Evolutionary conservation across 139 green algal species (phyloP), one percentile per base, ranked within the genome.

Genomic region (Chlorella ohadii): DNA sequence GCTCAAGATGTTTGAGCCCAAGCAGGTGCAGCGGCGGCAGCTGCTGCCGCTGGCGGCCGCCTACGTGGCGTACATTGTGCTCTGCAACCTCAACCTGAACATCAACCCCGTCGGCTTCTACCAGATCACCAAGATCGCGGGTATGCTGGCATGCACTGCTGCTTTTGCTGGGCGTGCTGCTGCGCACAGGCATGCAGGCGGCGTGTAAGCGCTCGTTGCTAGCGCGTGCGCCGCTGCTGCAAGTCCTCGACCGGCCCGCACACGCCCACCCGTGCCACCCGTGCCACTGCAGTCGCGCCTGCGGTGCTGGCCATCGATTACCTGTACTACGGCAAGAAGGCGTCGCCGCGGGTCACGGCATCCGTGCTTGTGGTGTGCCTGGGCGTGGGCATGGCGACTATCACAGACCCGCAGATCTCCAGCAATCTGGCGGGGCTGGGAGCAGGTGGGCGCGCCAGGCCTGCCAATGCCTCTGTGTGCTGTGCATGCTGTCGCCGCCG

Each of bases 31-130:
- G 12, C 78, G 82, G 78, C 20, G 19, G 2, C 87, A 92, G 66
- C 71, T 97, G 38, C 25, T 89, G 65, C 90, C 93, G 3, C 67
- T 98, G 3, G 95, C 95, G 3, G 85, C 90, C 1, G 94, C 92
- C 0, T 98, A 94, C 63, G 93, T 98, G 4, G 94, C 87, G 15
- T 98, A 98, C 85, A 96, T 98, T 27, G 93, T 98, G 19, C 83
- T 97, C 7, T 93, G 93, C 85, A 98, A 98, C 79, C 84, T 98
- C 1, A 96, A 92, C 57, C 83, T 98, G 0, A 94, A 96, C 66
- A 56, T 98, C 19, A 98, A 98, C 91, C 96, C 91, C 3, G 93
- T 98, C 0, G 93, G 95, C 15, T 98, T 98, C 86, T 98, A 97
- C 81, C 94, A 98, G 85, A 92, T 96, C 17, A 94, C 94, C 82